A percentile compares a stretch with the other conserved stretches of the same genome.
phyloP scores from a whole-genome alignment of 768 basidiomycete genomes.

The Xerocomellus dryophilus region DNA sequence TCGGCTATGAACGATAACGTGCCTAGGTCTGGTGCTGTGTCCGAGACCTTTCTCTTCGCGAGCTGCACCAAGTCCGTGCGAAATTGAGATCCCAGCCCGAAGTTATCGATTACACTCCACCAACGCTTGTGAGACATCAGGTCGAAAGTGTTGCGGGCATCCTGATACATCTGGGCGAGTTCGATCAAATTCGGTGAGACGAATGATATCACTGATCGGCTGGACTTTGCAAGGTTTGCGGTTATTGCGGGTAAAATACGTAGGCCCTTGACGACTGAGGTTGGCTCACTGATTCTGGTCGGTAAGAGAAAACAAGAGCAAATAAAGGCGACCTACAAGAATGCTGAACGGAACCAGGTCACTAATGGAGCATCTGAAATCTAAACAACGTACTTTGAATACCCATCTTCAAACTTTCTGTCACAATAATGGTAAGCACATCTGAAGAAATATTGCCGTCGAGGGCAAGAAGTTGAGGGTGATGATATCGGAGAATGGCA shows the following conservation, averaged over 20 bases:
- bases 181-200: constrained; percentile 87
- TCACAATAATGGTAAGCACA: constrained; percentile 49
- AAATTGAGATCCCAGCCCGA: constrained; percentile 66
- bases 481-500: constrained; percentile 43
- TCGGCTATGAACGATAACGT: constrained; percentile 61
- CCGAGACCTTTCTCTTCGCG: constrained; percentile 43
- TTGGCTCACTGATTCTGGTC: constrained; percentile 71
- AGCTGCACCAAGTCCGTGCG: constrained; percentile 64
- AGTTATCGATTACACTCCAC: constrained; percentile 64
- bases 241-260: constrained; percentile 64
- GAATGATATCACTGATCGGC: constrained; percentile 55
- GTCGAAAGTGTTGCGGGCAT: constrained; percentile 45
- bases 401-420: constrained; percentile 43
- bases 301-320: background rate
- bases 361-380: background rate
- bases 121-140: constrained; percentile 53
- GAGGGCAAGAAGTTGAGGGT: constrained; percentile 60
- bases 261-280: constrained; percentile 79
- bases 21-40: constrained; percentile 38
- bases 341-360: constrained; percentile 43
- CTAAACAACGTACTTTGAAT: constrained; percentile 50
- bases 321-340: constrained; percentile 56
- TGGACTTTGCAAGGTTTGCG: constrained; percentile 33
- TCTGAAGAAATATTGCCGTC: constrained; percentile 72
- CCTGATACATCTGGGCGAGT: constrained; percentile 56